Evolutionary conservation across 257 asterid genomes (phyloP), one percentile per base, ranked within the genome.

Genomic region (Gardenia jasminoides): DNA sequence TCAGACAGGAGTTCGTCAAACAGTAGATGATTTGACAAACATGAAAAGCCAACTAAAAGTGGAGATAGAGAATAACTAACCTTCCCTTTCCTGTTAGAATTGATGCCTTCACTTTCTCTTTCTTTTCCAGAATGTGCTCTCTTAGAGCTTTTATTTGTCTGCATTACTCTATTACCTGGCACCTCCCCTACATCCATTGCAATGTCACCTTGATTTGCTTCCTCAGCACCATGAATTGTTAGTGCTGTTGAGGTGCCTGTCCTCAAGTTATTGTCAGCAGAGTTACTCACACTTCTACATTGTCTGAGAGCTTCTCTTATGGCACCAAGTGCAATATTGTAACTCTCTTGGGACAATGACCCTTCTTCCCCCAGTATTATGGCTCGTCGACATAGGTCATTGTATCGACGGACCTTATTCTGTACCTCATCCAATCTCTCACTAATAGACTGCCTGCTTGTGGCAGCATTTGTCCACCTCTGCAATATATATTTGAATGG

Each of bases 281-380:
- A 78, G 73, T 83, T 84, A 66, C 78, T 87, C 43, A 46, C 77
- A 71, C 79, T 79, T 59, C 74, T 79, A 84, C 96, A 90, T 64
- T 86, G 91, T 72, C 80, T 84, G 70, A 89, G 73, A 83, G 99
- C 98, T 83, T 89, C 97, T 68, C 80, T 81, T 77, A 93, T 86
- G 70, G 95, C 86, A 80, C 83, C 84, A 77, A 88, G 80, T 28
- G 99, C 99, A 82, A 86, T 76, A 81, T 71, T 77, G 79, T 91
- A 93, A 87, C 98, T 93, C 80, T 93, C 98, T 69, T 77, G 88
- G 56, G 99, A 89, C 70, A 93, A 81, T 1, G 99, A 94, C 46
- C 99, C 99, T 84, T 91, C 99, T 88, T 94, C 99, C 56, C 98
- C 99, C 86, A 93, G 87, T 86, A 93, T 87, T 85, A 94, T 86